Percentiles rank a stretch among this genome's conserved stretches.
These are phyloP conservation scores for Colletotrichum truncatum DNA, from an alignment of 2,329 filamentous ascomycete genomes.

Conservation along the genomic window DNA sequence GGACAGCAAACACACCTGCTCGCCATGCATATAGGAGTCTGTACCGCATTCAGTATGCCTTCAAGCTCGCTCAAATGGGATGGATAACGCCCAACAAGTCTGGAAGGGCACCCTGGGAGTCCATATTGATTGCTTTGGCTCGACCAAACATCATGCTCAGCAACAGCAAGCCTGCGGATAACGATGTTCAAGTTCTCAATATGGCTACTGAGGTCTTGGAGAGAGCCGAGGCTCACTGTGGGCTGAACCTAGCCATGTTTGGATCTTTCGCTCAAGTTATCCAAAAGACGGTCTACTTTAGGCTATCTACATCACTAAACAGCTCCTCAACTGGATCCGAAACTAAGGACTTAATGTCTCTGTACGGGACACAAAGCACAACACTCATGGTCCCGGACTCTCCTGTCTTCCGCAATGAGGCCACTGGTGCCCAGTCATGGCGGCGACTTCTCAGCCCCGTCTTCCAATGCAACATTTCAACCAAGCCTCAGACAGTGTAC, in stretches of 20 bases:
- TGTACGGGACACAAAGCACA: background rate
- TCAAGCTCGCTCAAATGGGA: slow-evolving; percentile 1
- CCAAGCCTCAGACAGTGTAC: background rate
- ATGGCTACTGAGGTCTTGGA: slow-evolving; percentile 13
- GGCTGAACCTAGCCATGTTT: slow-evolving; percentile 33
- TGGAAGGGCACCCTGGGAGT: slow-evolving; percentile 20
- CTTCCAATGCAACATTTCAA: background rate
- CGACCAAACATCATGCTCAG: slow-evolving; percentile 24
- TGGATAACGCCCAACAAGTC: background rate
- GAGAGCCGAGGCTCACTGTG: slow-evolving; percentile 3
- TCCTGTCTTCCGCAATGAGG: background rate
- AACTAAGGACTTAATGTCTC: background rate
- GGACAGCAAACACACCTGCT: background rate
- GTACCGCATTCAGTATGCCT: slow-evolving; percentile 8
- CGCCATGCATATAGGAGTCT: background rate
- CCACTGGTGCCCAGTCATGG: background rate
- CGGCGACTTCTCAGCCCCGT: background rate
- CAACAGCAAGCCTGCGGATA: background rate
- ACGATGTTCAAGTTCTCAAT: background rate
- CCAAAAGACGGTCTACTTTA: slow-evolving; percentile 31
- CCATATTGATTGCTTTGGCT: slow-evolving; percentile 11
- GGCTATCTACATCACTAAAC: slow-evolving; percentile 39
- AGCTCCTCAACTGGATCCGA: slow-evolving; percentile 31
- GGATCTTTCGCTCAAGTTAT: slow-evolving; percentile 4
- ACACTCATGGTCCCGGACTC: background rate